Conservation (phyloP, 106 monocot species). For the Acanthochlamys bracteata region DNA sequence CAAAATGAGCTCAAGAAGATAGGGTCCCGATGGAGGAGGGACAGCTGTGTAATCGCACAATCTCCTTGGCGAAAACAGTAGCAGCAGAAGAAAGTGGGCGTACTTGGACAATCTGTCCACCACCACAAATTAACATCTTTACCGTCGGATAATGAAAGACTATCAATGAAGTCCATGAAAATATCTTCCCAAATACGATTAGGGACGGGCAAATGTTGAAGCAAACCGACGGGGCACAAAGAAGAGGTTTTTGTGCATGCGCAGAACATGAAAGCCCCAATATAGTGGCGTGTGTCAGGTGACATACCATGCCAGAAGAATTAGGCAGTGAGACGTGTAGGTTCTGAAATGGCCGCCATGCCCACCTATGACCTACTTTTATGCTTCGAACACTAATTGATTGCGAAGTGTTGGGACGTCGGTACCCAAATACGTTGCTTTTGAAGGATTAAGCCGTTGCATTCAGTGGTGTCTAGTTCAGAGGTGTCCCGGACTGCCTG, state of each 20-base stretch:
- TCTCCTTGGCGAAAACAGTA: not conserved
- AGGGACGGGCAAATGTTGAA: constrained; percentile 2
- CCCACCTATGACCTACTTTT: not conserved
- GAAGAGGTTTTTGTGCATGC: no score
- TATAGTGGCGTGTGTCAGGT: not conserved
- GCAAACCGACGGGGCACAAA: not conserved
- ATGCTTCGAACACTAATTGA: not conserved
- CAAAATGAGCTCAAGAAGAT: not conserved
- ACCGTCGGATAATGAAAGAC: not conserved
- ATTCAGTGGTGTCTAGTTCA: no score
- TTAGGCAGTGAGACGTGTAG: not conserved
- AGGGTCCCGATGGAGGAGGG: not conserved
- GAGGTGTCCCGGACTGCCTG: no score
- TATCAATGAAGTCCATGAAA: constrained; percentile 1
- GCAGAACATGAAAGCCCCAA: no score
- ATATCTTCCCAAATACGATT: constrained; percentile 1
- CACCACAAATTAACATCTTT: not conserved
- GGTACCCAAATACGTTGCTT: no score
- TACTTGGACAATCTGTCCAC: not conserved
- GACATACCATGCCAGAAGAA: not conserved
- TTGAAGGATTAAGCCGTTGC: no score
- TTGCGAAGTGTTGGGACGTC: not conserved
- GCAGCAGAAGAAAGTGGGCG: not conserved
- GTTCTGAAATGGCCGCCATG: not conserved
- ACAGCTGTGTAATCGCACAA: not conserved